A percentile compares a stretch with the other conserved stretches of the same genome.
These are phyloP conservation scores for Zygosaccharomyces pseudobailii DNA, from an alignment of 1,139 yeast genomes.

Conservation along the genomic window DNA sequence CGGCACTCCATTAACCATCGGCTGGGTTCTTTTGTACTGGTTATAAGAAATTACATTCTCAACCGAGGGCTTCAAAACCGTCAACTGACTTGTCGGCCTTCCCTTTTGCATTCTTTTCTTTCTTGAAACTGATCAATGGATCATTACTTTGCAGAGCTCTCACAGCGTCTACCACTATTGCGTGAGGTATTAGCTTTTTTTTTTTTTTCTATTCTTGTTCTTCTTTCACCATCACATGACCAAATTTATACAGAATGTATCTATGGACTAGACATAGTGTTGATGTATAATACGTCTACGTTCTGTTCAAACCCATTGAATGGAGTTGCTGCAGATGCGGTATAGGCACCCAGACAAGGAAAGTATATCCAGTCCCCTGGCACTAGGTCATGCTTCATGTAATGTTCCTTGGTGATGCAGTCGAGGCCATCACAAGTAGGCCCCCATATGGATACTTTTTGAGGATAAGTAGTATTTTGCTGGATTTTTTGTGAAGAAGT, in stretches of 20 bases:
- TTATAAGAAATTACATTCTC: constrained; percentile 36
- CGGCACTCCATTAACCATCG: constrained; percentile 18
- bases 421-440: constrained; percentile 98
- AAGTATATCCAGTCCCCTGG: constrained; percentile 95
- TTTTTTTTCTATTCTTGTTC: not conserved
- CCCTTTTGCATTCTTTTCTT: constrained; percentile 8
- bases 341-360: constrained; percentile 86
- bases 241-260: not conserved
- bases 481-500: constrained; percentile 14
- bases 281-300: constrained; percentile 59
- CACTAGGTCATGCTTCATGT: constrained; percentile 54
- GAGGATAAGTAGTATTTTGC: constrained; percentile 13
- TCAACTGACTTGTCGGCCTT: constrained; percentile 19
- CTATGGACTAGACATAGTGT: constrained; percentile 36
- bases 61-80: constrained; percentile 33
- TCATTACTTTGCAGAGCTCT: not conserved
- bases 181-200: not conserved
- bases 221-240: not conserved
- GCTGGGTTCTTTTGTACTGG: constrained; percentile 32
- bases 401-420: constrained; percentile 56
- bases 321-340: constrained; percentile 80
- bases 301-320: constrained; percentile 78
- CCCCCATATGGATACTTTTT: constrained; percentile 81
- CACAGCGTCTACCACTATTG: not conserved
- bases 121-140: not conserved